Evolutionary conservation across 1,284 basidiomycete species (phyloP), one percentile per base, ranked within the genome.

Genomic region (Inonotus obliquus): DNA sequence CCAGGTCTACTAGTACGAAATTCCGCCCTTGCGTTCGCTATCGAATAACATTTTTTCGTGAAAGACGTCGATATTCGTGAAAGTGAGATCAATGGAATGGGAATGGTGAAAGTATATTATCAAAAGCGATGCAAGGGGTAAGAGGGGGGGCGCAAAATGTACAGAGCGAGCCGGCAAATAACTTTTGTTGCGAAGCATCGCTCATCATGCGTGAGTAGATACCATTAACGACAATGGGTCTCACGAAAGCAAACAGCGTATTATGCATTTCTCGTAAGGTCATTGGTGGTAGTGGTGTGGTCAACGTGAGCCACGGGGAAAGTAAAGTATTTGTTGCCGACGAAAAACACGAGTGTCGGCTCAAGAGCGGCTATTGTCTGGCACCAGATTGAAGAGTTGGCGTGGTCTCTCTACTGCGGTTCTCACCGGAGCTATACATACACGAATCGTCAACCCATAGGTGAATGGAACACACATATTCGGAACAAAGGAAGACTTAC

Each of bases 391-490:
- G n/a, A 9, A n/a, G 54, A 39, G 57, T 59, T 2, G 57, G 57
- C 7, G 57, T 59, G n/a, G 45, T 39, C 27, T 59, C 47, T 52
- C 57, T 59, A n/a, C 57, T 59, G 10, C 10, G 6, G 27, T 29
- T 9, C 35, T 59, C 44, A 29, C 52, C 47, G 7, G 39, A 45
- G 10, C 56, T 57, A 14, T 10, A 38, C 10, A 25, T 13, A 48
- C n/a, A 57, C 2, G 27, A 49, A 49, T 14, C 13, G 25, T 29
- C 4, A 35, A 52, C 23, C 9, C 19, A 52, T 35, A 29, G 32
- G 51, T 29, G 17, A 52, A 35, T 25, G 9, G 17, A 10, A 44
- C 39, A 13, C 23, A 23, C n/a, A 17, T 27, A 54, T 7, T 17
- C 4, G 32, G 11, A 44, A 44, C 17, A 44, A 54, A 23, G 4